These are phyloP conservation scores for Penicillium taxi DNA, from an alignment of 495 filamentous ascomycete genomes.

Conservation along the genomic window DNA sequence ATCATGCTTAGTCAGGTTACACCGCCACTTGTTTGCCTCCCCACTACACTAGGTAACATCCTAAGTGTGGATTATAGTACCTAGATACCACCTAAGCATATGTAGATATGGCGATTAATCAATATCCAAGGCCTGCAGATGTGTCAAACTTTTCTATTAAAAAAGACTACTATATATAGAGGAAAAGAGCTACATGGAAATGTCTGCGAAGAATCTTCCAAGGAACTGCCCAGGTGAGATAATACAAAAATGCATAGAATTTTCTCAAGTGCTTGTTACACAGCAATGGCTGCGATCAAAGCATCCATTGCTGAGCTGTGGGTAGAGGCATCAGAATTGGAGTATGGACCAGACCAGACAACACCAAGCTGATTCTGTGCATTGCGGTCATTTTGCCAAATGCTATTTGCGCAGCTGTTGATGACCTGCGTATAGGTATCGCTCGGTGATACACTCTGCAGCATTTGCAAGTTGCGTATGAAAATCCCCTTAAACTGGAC, in stretches of 20 bases:
- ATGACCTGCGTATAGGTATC: conserved; percentile 48
- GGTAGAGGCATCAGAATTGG: conserved; percentile 41
- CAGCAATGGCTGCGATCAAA: conserved; percentile 55
- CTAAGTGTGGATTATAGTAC: no score
- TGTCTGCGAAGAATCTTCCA: background rate
- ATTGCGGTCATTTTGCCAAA: conserved; percentile 55
- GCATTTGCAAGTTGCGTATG: conserved; percentile 56
- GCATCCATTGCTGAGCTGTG: conserved; percentile 64
- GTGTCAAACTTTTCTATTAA: no score
- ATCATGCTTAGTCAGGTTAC: no score
- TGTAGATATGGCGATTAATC: no score
- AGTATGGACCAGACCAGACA: conserved; percentile 51
- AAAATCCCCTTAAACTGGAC: conserved; percentile 77
- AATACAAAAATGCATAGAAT: background rate
- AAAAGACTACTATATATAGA: no score
- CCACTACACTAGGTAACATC: no score
- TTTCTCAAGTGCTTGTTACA: no score
- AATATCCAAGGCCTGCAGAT: no score
- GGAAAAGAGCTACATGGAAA: no score
- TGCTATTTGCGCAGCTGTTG: conserved; percentile 52
- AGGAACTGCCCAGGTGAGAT: background rate
- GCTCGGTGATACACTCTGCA: conserved; percentile 47
- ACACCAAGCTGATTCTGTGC: conserved; percentile 42
- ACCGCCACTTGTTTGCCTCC: no score
- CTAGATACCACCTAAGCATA: no score